phyloP scores from a whole-genome alignment of 371 early-diverging fungal species.

The Lichtheimia ramosa region DNA sequence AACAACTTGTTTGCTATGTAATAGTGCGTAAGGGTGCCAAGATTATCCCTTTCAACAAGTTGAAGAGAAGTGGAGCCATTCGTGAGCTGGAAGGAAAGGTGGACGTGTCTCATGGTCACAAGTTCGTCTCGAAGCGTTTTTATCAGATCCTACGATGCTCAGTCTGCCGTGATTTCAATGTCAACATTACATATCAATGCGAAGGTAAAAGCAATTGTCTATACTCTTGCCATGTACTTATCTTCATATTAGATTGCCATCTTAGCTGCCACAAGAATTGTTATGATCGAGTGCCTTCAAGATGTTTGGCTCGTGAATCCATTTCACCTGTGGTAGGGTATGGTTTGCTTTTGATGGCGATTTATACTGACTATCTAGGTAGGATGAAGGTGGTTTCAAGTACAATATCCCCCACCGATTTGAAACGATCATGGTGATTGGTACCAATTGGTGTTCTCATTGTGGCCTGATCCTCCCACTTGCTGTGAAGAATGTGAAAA shows the following conservation, averaged over 20 bases:
- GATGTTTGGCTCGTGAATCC: slow-evolving; percentile 79
- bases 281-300: slow-evolving; percentile 80
- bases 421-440: slow-evolving; percentile 72
- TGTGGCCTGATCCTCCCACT: slow-evolving; percentile 95
- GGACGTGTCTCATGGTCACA: slow-evolving; percentile 85
- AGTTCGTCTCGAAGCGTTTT: slow-evolving; percentile 82
- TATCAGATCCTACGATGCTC: slow-evolving; percentile 96
- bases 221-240: background rate
- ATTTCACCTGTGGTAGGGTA: slow-evolving; percentile 41
- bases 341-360: too few species aligned
- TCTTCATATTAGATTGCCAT: slow-evolving; percentile 76
- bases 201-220: slow-evolving; percentile 65
- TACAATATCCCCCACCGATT: slow-evolving; percentile 96
- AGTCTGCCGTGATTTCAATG: slow-evolving; percentile 87
- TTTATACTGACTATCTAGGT: slow-evolving; percentile 29
- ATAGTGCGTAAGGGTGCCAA: slow-evolving; percentile 37
- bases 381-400: slow-evolving; percentile 68
- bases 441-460: slow-evolving; percentile 95
- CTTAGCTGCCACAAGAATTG: slow-evolving; percentile 95
- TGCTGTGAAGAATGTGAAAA: slow-evolving; percentile 69
- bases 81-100: slow-evolving; percentile 80
- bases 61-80: slow-evolving; percentile 88
- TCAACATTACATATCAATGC: slow-evolving; percentile 88
- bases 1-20: background rate
- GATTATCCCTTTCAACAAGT: slow-evolving; percentile 64